Conservation (phyloP, 2,329 filamentous ascomycete species). For the Domatiomyces globalis region DNA sequence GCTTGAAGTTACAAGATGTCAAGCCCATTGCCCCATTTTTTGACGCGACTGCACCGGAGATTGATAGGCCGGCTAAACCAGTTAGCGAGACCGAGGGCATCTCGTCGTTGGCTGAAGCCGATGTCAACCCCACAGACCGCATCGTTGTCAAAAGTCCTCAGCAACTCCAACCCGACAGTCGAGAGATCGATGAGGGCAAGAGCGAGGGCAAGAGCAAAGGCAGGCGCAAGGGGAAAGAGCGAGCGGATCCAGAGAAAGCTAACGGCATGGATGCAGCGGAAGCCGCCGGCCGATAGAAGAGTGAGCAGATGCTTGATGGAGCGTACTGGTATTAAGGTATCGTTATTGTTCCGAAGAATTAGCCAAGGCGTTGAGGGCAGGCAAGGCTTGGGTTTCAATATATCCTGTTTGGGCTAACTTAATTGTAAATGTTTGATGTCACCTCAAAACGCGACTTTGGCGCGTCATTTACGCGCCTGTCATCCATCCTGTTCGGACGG, state of each 20-base stretch:
- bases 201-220: constrained; percentile 1
- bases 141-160: background rate
- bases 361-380: background rate
- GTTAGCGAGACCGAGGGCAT: constrained; percentile 46
- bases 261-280: background rate
- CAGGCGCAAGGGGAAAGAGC: constrained; percentile 3
- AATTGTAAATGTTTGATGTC: background rate
- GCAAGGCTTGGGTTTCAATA: no score
- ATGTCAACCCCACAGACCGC: constrained; percentile 10
- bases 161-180: constrained; percentile 1
- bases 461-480: background rate
- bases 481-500: no score
- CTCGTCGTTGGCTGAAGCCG: constrained; percentile 35
- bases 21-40: constrained; percentile 13
- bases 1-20: constrained; percentile 8
- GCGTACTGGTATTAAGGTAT: no score
- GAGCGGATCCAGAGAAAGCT: background rate
- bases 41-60: constrained; percentile 5
- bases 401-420: no score
- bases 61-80: constrained; percentile 9
- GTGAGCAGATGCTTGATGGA: background rate
- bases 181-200: background rate
- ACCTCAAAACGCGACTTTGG: background rate
- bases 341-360: background rate
- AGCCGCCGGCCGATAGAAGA: background rate